Conservation (phyloP, 768 basidiomycete species). For the Cyathus striatus region DNA sequence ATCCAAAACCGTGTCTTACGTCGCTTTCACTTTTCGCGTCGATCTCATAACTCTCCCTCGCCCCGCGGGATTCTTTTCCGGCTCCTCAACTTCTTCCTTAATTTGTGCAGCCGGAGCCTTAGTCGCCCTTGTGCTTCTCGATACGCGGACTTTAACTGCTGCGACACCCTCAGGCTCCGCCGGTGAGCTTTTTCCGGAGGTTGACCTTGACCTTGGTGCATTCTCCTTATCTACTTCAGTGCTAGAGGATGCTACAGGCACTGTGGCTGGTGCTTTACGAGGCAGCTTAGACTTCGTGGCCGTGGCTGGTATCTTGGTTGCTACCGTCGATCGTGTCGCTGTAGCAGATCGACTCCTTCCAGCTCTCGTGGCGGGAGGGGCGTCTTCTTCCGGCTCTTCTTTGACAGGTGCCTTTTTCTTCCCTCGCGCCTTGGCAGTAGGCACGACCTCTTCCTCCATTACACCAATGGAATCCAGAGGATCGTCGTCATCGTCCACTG, state of each 20-base stretch:
- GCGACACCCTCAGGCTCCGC: slow-evolving; percentile 19
- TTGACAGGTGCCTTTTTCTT: slow-evolving; percentile 14
- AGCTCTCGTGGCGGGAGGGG: slow-evolving; percentile 1
- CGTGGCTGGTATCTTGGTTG: slow-evolving; percentile 5
- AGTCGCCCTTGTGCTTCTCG: slow-evolving; percentile 23
- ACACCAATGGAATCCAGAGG: slow-evolving; percentile 14
- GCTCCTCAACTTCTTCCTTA: slow-evolving; percentile 15
- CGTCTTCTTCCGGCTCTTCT: slow-evolving; percentile 11
- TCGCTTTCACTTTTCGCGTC: too few relatives aligned
- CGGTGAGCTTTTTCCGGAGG: slow-evolving; percentile 3
- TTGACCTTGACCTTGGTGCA: slow-evolving; percentile 19
- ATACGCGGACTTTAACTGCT: slow-evolving; percentile 27
- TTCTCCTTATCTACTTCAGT: slow-evolving; percentile 35
- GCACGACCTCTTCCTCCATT: slow-evolving; percentile 9
- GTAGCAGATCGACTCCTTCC: background rate
- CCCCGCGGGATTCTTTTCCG: too few relatives aligned
- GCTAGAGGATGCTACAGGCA: slow-evolving; percentile 22
- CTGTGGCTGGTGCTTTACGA: slow-evolving; percentile 30
- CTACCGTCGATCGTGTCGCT: too few relatives aligned
- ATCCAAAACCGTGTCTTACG: too few relatives aligned
- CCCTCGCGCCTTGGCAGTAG: slow-evolving; percentile 10
- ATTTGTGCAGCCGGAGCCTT: slow-evolving; percentile 14
- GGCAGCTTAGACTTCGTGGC: slow-evolving; percentile 11
- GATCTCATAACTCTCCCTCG: too few relatives aligned
- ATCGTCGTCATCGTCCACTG: slow-evolving; percentile 13